Percentiles rank a stretch among this genome's conserved stretches.
phyloP scores from a whole-genome alignment of 2,329 filamentous ascomycete genomes.

The Talaromyces sp. region DNA sequence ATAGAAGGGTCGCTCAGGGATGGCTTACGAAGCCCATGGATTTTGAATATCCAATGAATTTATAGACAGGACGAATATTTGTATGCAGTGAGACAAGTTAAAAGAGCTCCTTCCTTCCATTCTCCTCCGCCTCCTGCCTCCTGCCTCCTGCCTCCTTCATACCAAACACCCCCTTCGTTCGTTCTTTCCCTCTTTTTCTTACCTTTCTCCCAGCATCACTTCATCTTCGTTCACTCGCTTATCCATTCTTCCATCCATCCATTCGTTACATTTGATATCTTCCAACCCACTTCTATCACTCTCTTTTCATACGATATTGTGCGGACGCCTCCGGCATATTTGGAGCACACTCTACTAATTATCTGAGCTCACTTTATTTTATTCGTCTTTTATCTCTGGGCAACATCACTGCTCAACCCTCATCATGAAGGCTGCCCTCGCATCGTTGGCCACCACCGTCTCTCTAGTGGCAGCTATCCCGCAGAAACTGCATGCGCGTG shows the following conservation, averaged over 20 bases:
- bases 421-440: constrained; percentile 52
- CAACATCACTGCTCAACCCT: not conserved
- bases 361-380: not conserved
- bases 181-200: not conserved
- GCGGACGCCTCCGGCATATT: not conserved
- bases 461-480: constrained; percentile 44
- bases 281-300: not conserved
- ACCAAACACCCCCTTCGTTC: constrained; percentile 1
- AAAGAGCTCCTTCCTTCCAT: not conserved
- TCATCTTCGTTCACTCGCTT: not conserved
- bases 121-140: constrained; percentile 1
- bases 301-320: not conserved
- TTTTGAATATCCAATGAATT: too few species aligned
- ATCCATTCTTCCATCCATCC: not conserved
- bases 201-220: not conserved
- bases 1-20: not conserved
- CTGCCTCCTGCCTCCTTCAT: constrained; percentile 8
- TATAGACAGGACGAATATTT: too few species aligned
- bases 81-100: too few species aligned
- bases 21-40: not conserved
- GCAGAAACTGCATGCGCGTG: constrained; percentile 33
- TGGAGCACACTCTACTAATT: not conserved
- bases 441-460: constrained; percentile 40
- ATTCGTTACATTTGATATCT: not conserved
- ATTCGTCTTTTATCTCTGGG: not conserved